Base-by-base conservation (phyloP, 1,284 basidiomycete genomes). In the Anthracocystis setariae region DNA sequence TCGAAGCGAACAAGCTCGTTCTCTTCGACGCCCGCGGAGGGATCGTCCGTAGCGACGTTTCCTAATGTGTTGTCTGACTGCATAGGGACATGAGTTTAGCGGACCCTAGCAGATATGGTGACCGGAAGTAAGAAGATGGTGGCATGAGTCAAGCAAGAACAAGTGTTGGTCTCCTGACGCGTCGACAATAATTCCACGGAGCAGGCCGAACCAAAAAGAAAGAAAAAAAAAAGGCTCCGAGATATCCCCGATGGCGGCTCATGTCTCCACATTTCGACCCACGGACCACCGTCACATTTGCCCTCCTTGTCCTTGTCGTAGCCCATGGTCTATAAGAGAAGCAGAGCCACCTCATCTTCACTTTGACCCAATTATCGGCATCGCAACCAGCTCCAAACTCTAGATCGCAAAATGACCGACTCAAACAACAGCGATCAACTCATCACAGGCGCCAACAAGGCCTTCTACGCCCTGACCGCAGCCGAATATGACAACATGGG, bases 1-100 rank as follows among this genome's bases (percentile, higher is more conserved):
- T 72, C 72, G 38, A 78, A 78, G 32, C 69, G 63, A 21, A 69
- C 58, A 4, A 76, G 72, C 50, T 78, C 74, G 47, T 56, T 68
- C 39, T 73, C 70, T 45, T 73, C 70, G 32, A 72, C 15, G 9
- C 44, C 46, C 9, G 13, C 43, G 7, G 50, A 44, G 18, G 57
- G 15, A 20, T 65, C 62, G 17, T 54, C 47, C 46, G 47, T 39
- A n/a, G 35, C 13, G 12, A 50, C 35, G 13, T 42, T 47, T 25
- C 43, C 13, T 13, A 43, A 59, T 4, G 38, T 37, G 35, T 5
- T 7, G 17, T 7, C 5, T 37, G 35, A 5, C n/a, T 13, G 25
- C 61, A 64, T 64, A 18, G 12, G 17, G 10, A 8, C 46, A 50
- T 50, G 42, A 39, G 23, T 7, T 39, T n/a, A 42, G 9, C 9